Evolutionary conservation across 805 yeast species (phyloP), one percentile per base, ranked within the genome.

Genomic region (Ogataea dorogensis): DNA sequence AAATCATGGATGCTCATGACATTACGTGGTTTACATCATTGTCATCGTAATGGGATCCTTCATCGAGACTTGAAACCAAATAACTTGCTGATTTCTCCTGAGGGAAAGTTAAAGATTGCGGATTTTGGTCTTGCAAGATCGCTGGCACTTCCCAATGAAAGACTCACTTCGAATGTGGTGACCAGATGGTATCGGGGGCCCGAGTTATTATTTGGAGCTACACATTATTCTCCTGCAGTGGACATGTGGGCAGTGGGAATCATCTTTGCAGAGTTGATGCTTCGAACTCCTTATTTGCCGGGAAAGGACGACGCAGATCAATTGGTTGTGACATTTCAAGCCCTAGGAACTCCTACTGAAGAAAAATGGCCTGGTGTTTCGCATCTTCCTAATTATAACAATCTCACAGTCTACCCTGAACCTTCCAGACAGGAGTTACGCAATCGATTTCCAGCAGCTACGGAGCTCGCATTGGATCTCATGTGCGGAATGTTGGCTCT

Each of bases 151-250:
- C 86, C 89, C 0, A 76, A 78, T 40, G 93, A 84, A 46, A 75
- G 71, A 28, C 66, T 93, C 58, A 86, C 98, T 0, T 85, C 95
- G 2, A 91, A 89, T 45, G 99, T 93, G 4, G 98, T 93, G 2
- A 93, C 99, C 2, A 66, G 98, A 42, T 93, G 99, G 99, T 93
- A 93, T 61, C 68, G 98, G 37, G 95, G 98, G 0, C 99, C 99
- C 0, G 99, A 93, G 53, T 65, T 93, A 30, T 64, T 93, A 16
- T 77, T 91, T 43, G 97, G 96, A 1, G 83, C 96, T 0, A 73
- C 81, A 31, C 93, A 87, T 58, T 93, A 93, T 53, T 82, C 96
- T 0, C 81, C 81, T 2, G 94, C 94, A 0, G 75, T 93, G 3
- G 99, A 93, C 62, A 67, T 88, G 9, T 93, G 99, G 99, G 91